Evolutionary conservation across 495 filamentous ascomycete genomes (phyloP).

Genomic region (Daldinia decipiens): DNA sequence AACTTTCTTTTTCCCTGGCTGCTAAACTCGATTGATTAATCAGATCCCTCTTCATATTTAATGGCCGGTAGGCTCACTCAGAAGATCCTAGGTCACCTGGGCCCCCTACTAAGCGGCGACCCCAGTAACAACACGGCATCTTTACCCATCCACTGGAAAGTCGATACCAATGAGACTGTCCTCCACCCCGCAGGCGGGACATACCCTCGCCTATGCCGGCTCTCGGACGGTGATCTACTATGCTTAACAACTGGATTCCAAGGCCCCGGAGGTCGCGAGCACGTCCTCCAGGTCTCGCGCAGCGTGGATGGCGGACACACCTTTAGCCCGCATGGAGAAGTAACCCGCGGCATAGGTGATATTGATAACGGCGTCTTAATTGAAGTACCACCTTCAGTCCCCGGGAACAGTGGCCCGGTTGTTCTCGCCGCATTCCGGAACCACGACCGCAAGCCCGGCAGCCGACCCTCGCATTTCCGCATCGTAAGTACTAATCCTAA

Average conservation of each 20-base stretch:
- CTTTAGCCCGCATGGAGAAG: constrained; percentile 52
- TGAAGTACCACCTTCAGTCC: constrained; percentile 53
- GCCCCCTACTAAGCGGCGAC: constrained; percentile 31
- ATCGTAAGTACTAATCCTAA: constrained; percentile 48
- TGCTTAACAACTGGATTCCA: constrained; percentile 57
- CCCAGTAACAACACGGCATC: background rate
- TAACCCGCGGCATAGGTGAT: constrained; percentile 55
- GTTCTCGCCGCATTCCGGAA: constrained; percentile 73
- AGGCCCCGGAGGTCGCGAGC: constrained; percentile 45
- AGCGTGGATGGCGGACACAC: constrained; percentile 57
- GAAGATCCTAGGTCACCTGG: constrained; percentile 41
- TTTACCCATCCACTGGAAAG: constrained; percentile 25
- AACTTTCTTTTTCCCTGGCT: background rate
- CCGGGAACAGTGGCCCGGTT: constrained; percentile 24
- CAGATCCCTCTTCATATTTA: constrained; percentile 1
- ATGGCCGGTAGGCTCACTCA: constrained; percentile 43
- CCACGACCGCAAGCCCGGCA: constrained; percentile 57
- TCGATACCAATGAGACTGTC: constrained; percentile 33
- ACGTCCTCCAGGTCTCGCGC: constrained; percentile 52
- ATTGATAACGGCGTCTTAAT: constrained; percentile 70
- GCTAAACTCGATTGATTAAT: constrained; percentile 4
- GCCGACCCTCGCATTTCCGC: constrained; percentile 63
- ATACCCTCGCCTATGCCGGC: constrained; percentile 61
- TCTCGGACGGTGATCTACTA: constrained; percentile 59
- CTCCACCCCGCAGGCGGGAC: constrained; percentile 53